Evolutionary conservation across 768 basidiomycete genomes (phyloP), one percentile per base, ranked within the genome.

Genomic region (Lactarius deliciosus): DNA sequence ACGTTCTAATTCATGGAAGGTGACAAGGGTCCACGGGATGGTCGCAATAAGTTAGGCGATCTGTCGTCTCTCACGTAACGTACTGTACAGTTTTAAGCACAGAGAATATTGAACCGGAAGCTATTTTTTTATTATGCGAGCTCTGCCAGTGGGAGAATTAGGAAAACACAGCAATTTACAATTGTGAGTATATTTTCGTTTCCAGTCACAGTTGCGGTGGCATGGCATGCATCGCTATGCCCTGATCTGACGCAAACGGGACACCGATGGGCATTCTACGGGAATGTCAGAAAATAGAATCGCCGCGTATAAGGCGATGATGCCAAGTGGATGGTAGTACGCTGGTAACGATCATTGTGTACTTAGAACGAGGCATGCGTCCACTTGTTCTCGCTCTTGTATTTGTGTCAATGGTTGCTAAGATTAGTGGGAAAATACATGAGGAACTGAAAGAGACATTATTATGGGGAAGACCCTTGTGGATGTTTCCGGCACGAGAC

Each of bases 401-500:
- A 53, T 15, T 53, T 13, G 22, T 11, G 20, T 50, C 11, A 13
- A 25, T 22, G 50, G 43, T 45, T 53, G 25, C 25, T 15, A 22
- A 25, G 22, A 25, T 15, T 25, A 13, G 22, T 25, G 25, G 50
- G 50, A 53, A 25, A 53, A 53, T 50, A n/a, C 20, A 20, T 11
- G 45, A 45, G 20, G 38, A 28, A 1, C 25, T 28, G 25, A 2
- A 28, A 28, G 25, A 38, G 36, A 3, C 0, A 11, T 36, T 36
- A 36, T 36, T 36, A 36, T 25, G 50, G 50, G 50, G 11, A 25
- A 11, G 55, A 15, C 38, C 3, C 38, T 30, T 56, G 55, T 56
- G 55, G 56, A 34, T 34, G 8, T 57, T 57, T 8, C 56, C 56
- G 56, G 56, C 3, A 22, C 56, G 55, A 57, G 34, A 57, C 56